Evolutionary conservation across 164 flowering plant species (phyloP), one percentile per base, ranked within the genome.

Genomic region (Tetracentron sinense): DNA sequence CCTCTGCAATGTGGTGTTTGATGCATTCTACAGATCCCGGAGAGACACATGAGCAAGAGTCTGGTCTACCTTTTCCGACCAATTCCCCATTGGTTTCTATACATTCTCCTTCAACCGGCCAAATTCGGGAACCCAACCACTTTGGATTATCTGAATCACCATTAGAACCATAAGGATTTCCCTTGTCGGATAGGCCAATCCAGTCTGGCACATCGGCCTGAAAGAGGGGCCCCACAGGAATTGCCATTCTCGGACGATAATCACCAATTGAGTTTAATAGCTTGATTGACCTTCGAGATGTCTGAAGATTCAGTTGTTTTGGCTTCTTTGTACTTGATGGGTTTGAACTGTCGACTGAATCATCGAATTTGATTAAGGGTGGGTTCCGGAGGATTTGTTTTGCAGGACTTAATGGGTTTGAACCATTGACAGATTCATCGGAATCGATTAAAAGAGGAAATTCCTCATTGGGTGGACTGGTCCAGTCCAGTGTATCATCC

Each of bases 171-270:
- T 30, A n/a, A n/a, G 20, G 23, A 56, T 33, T 47, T 1, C 29
- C 56, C 4, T 19, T 65, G 30, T 23, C 58, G 11, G 42, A 21
- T 52, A 64, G 52, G n/a, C 72, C 69, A 21, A 15, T 63, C 73
- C 78, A 79, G 1, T 72, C 75, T 17, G 83, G 81, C 23, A 83
- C 14, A 42, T 79, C 72, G n/a, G 65, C 87, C 61, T 83, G 87
- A 62, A 83, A 83, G 3, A 62, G 69, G 1, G 71, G 67, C 21
- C 81, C 86, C 33, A 80, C 62, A 25, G 83, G 83, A 61, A 82
- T 60, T 56, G 65, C 66, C 20, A 58, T 5, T 50, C 62, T 74
- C 11, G 56, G 62, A 63, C 48, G 22, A 58, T 62, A 25, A 55
- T 71, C 73, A 28, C 72, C 66, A 25, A 69, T 62, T 60, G 58